Conservation (phyloP, 176 grass and related monocot species). For the Tuctoria greenei region DNA sequence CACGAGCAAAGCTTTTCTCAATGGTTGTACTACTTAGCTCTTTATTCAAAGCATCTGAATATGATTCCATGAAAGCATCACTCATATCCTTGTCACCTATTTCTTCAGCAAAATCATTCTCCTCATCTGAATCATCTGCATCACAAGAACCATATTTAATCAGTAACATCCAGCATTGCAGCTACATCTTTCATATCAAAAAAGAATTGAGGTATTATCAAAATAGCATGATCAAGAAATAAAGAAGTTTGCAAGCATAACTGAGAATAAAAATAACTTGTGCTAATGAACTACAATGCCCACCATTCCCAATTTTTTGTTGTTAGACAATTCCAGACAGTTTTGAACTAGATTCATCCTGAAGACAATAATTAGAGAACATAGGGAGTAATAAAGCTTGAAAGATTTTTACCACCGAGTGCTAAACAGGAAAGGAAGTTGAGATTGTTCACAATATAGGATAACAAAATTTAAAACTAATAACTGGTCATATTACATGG, state of each 20-base stretch:
- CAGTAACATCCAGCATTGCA: background rate
- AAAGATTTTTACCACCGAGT: background rate
- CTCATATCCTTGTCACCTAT: conserved; percentile 43
- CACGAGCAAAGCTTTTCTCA: conserved; percentile 73
- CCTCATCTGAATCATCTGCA: conserved; percentile 86
- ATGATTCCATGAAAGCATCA: conserved; percentile 73
- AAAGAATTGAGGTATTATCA: background rate
- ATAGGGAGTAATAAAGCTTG: background rate
- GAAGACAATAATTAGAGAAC: background rate
- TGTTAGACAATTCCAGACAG: background rate
- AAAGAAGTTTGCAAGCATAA: background rate
- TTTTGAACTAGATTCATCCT: background rate
- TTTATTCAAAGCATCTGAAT: conserved; percentile 89
- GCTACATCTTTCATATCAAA: conserved; percentile 2
- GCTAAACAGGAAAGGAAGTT: background rate
- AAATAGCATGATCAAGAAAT: background rate
- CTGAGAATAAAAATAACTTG: conserved; percentile 4
- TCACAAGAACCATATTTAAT: background rate
- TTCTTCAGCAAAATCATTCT: conserved; percentile 55
- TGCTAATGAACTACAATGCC: background rate
- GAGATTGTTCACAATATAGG: background rate
- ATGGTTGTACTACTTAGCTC: conserved; percentile 73
- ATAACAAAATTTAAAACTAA: background rate
- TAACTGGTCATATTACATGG: background rate
- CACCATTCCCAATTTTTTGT: background rate